These are phyloP conservation scores for Monosporascus sp. DNA, from an alignment of 2,329 filamentous ascomycete species.

Conservation along the genomic window DNA sequence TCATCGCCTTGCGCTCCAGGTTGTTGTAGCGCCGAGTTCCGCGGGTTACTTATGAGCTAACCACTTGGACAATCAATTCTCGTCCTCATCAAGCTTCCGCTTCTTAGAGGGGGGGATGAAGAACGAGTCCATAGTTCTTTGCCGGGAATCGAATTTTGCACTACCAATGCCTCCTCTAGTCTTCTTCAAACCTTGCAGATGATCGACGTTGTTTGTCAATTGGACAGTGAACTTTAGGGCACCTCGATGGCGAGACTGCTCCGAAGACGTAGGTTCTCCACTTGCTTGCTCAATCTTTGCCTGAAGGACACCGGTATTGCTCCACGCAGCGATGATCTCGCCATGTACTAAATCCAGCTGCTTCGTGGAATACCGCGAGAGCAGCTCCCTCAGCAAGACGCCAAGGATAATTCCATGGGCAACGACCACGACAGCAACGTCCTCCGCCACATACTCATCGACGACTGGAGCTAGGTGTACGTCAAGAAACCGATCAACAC, in stretches of 20 bases:
- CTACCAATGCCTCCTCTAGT: constrained; percentile 81
- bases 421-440: constrained; percentile 58
- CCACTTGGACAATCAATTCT: constrained; percentile 5
- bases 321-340: constrained; percentile 37
- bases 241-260: constrained; percentile 37
- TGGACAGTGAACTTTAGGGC: constrained; percentile 41
- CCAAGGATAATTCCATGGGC: constrained; percentile 80
- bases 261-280: constrained; percentile 2
- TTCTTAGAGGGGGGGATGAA: constrained; percentile 52
- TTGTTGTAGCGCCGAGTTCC: background rate
- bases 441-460: constrained; percentile 20
- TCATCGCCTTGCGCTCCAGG: background rate
- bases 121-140: constrained; percentile 73
- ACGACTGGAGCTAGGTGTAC: constrained; percentile 57
- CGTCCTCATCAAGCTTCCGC: constrained; percentile 33
- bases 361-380: constrained; percentile 43
- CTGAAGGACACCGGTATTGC: constrained; percentile 41
- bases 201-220: constrained; percentile 63
- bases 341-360: constrained; percentile 10
- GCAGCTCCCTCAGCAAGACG: constrained; percentile 60
- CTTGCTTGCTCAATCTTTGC: constrained; percentile 9
- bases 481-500: constrained; percentile 64
- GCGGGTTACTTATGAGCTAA: background rate
- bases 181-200: constrained; percentile 70
- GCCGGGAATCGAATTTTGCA: constrained; percentile 66